Percentiles rank a stretch among this genome's conserved stretches.
phyloP scores from a whole-genome alignment of 225 moss, liverwort and hornwort species.

The Rhytidiadelphus loreus region DNA sequence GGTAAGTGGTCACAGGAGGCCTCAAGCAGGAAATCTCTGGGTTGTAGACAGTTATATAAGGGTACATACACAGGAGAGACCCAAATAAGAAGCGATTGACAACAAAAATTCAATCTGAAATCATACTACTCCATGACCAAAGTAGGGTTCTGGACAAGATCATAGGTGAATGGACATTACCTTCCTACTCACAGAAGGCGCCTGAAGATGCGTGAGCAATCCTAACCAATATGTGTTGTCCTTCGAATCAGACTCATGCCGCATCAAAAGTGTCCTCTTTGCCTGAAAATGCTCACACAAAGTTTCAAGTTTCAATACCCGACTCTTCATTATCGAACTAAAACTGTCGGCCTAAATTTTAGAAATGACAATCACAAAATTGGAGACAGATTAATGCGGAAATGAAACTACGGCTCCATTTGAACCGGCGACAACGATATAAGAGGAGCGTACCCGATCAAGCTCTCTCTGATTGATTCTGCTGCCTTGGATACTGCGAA shows the following conservation, averaged over 20 bases:
- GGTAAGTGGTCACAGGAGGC: neutral
- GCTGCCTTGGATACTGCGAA: slow-evolving; percentile 91
- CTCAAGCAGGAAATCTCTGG: neutral
- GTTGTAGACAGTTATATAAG: neutral
- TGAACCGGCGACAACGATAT: neutral
- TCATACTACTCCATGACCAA: neutral
- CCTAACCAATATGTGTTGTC: slow-evolving; percentile 99
- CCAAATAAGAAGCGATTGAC: neutral
- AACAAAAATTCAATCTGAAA: neutral
- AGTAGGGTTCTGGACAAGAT: neutral
- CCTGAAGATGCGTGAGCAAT: slow-evolving; percentile 91
- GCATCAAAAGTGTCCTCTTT: slow-evolving; percentile 92
- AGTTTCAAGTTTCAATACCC: neutral
- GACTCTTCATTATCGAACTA: neutral
- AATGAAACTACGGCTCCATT: neutral
- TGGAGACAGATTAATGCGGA: neutral
- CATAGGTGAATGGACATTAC: slow-evolving; percentile 11
- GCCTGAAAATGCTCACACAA: slow-evolving; percentile 48
- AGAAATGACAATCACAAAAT: neutral
- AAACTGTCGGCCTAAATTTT: neutral
- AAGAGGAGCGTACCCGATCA: slow-evolving; percentile 55
- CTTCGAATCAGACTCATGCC: slow-evolving; percentile 95
- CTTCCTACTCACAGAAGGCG: slow-evolving; percentile 86
- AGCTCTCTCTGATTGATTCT: slow-evolving; percentile 95
- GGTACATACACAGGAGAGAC: neutral